phyloP scores from a whole-genome alignment of 768 basidiomycete genomes.

The Cubamyces sp. region DNA sequence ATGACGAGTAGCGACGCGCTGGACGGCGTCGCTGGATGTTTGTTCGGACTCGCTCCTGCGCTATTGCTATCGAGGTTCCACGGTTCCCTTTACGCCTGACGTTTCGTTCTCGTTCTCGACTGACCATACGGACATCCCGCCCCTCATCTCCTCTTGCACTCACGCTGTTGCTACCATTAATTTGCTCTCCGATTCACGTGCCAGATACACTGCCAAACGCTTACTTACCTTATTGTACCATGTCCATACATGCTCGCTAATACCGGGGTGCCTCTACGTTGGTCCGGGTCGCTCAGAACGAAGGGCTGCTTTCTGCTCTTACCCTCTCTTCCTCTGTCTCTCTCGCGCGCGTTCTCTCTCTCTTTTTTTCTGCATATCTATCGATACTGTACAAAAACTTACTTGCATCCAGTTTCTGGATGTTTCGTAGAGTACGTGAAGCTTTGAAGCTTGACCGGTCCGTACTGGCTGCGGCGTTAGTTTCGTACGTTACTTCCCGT shows the following conservation, averaged over 20 bases:
- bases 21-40: background rate
- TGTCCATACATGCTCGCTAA: background rate
- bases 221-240: conserved; percentile 14
- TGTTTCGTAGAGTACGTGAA: conserved; percentile 5
- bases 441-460: background rate
- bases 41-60: background rate
- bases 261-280: no score
- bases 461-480: background rate
- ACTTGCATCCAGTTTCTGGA: no score
- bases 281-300: no score
- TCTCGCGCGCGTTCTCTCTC: no score
- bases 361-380: no score
- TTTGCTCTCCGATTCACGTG: background rate
- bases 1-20: background rate
- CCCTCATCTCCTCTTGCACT: background rate
- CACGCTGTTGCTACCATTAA: conserved; percentile 17
- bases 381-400: no score
- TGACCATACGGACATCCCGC: background rate
- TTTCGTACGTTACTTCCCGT: background rate
- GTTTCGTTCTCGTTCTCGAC: background rate
- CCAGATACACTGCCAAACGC: background rate
- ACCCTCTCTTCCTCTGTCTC: no score
- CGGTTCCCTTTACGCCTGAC: background rate
- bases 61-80: conserved; percentile 11
- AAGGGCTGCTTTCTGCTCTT: no score